Evolutionary conservation across 2,329 filamentous ascomycete species (phyloP), one percentile per base, ranked within the genome.

Genomic region (Botrytis aclada): DNA sequence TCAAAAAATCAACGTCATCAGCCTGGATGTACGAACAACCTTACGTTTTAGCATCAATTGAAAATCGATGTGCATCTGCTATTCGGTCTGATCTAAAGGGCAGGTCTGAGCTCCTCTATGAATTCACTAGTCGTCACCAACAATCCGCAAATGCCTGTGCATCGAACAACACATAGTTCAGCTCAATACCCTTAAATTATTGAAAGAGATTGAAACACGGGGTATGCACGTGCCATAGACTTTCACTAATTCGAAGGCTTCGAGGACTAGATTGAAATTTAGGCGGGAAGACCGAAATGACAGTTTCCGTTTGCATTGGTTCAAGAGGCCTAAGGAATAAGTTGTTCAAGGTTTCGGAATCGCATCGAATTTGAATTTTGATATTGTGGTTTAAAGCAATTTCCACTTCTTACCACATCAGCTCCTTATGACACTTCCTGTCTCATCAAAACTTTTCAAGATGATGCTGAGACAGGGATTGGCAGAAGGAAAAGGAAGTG

Each of bases 101-200:
- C 37, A 72, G 70, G 60, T 64, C 69, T 71, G 22, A 65, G 62
- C 70, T 43, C 65, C 41, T 34, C 25, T 22, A 8, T 51, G 32
- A 29, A 51, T 32, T 69, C n/a, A 43, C 62, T n/a, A 22, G 62
- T 37, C 64, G 54, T 67, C 25, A 22, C 54, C 64, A 67, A 67
- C 54, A 67, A 63, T 47, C 69, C 34, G 43, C 69, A n/a, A 63
- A 37, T 70, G 69, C 41, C 41, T 60, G 41, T 64, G 43, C 69
- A 71, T 64, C n/a, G 69, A 71, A 71, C 69, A 71, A 56, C 65
- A 56, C 65, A 69, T 67, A 66, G 69, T 71, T 71, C 69, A 63
- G 69, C 69, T 64, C 41, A 51, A 51, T 25, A 51, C 32, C 58
- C 45, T 56, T 62, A 51, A 20, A 34, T 56, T 56, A 65, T 67